Evolutionary conservation across 768 basidiomycete species (phyloP).

Genomic region (Suillus tomentosus): DNA sequence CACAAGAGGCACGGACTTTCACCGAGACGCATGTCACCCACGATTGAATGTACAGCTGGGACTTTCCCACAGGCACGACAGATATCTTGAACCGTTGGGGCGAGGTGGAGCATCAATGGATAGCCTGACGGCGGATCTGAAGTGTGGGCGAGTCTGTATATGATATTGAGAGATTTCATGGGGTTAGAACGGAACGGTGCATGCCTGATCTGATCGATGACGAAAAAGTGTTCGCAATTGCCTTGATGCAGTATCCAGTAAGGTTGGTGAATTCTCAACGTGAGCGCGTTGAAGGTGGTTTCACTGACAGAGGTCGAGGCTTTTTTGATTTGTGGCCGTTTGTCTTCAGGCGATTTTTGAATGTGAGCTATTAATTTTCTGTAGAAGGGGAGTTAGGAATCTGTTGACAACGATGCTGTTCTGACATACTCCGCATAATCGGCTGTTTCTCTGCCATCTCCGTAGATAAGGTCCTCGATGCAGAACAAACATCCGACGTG

Average conservation of each 20-base stretch:
- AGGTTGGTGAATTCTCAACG: slow-evolving; percentile 68
- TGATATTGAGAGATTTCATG: slow-evolving; percentile 3
- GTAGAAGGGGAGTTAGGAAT: background rate
- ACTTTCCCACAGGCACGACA: slow-evolving; percentile 73
- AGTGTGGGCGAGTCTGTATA: slow-evolving; percentile 55
- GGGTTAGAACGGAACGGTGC: slow-evolving; percentile 2
- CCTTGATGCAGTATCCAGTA: slow-evolving; percentile 84
- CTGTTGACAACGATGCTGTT: background rate
- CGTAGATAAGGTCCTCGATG: slow-evolving; percentile 62
- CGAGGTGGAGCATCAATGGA: slow-evolving; percentile 67
- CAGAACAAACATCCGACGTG: slow-evolving; percentile 51
- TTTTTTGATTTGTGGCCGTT: slow-evolving; percentile 35
- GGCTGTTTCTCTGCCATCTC: slow-evolving; percentile 46
- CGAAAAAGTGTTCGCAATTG: slow-evolving; percentile 79
- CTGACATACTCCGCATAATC: slow-evolving; percentile 63
- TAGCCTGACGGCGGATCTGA: slow-evolving; percentile 60
- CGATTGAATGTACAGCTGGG: slow-evolving; percentile 67
- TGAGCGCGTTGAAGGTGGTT: slow-evolving; percentile 53
- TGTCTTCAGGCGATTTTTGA: slow-evolving; percentile 34
- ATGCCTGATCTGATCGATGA: slow-evolving; percentile 74
- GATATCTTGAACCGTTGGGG: slow-evolving; percentile 58
- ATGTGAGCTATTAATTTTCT: slow-evolving; percentile 53
- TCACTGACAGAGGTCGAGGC: slow-evolving; percentile 47
- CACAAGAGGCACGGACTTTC: slow-evolving; percentile 81
- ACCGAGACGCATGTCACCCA: slow-evolving; percentile 72